Evolutionary conservation across 805 yeast species (phyloP).

Genomic region (Pichia ethanolica): DNA sequence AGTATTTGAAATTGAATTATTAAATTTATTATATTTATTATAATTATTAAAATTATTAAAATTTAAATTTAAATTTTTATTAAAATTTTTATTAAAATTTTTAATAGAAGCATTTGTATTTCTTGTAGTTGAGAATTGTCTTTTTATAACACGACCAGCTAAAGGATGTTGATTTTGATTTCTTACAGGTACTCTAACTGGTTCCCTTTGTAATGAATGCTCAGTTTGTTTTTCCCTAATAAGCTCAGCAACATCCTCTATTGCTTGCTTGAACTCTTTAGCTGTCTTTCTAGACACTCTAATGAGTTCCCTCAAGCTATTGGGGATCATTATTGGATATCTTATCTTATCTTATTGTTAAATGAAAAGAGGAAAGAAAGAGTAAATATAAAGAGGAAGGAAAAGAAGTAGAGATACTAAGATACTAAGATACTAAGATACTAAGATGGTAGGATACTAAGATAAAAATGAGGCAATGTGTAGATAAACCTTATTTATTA

Average conservation of each 20-base stretch:
- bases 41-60: background rate
- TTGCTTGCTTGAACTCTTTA: constrained; percentile 37
- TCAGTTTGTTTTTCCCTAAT: constrained; percentile 24
- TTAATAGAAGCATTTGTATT: background rate
- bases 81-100: background rate
- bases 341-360: background rate
- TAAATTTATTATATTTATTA: background rate
- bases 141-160: constrained; percentile 12
- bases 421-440: too few species aligned
- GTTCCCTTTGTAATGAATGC: constrained; percentile 30
- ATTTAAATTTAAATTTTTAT: background rate
- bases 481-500: too few species aligned
- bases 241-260: constrained; percentile 40
- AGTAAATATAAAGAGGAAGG: background rate
- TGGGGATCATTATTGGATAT: constrained; percentile 9
- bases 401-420: too few species aligned
- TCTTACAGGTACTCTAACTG: constrained; percentile 28
- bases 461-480: too few species aligned
- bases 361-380: background rate
- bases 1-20: constrained; percentile 6
- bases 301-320: constrained; percentile 35
- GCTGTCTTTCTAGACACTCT: constrained; percentile 40
- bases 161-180: constrained; percentile 16
- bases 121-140: constrained; percentile 21
- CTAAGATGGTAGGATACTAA: too few species aligned